A percentile compares a stretch with the other conserved stretches of the same genome.
These are phyloP conservation scores for Rhizophagus sp. DNA, from an alignment of 192 early-diverging fungal genomes.

Conservation along the genomic window DNA sequence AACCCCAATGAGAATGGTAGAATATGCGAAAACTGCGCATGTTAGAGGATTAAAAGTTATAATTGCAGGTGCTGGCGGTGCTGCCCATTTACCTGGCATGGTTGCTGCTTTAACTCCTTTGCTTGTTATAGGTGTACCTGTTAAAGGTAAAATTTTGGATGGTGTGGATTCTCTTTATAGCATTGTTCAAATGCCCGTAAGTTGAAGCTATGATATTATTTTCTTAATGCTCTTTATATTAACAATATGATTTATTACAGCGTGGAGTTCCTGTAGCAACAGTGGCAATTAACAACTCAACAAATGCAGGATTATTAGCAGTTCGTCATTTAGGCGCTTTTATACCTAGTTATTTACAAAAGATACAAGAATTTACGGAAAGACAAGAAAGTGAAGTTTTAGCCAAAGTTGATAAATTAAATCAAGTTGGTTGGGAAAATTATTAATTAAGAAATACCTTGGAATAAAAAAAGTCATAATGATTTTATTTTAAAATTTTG, in stretches of 20 bases:
- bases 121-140: slow-evolving; percentile 97
- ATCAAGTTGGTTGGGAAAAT: slow-evolving; percentile 79
- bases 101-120: slow-evolving; percentile 96
- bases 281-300: slow-evolving; percentile 97
- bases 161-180: slow-evolving; percentile 97
- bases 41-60: slow-evolving; percentile 93
- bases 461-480: no score
- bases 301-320: slow-evolving; percentile 94
- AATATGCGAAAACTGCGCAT: slow-evolving; percentile 87
- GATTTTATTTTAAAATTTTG: no score
- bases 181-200: slow-evolving; percentile 99
- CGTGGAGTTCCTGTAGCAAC: slow-evolving; percentile 98
- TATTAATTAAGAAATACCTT: slow-evolving; percentile 46
- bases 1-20: slow-evolving; percentile 90
- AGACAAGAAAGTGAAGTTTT: slow-evolving; percentile 87
- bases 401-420: slow-evolving; percentile 81
- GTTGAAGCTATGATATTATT: slow-evolving; percentile 24
- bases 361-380: slow-evolving; percentile 78
- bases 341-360: slow-evolving; percentile 71
- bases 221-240: slow-evolving; percentile 1
- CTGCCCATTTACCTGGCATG: slow-evolving; percentile 99
- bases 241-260: slow-evolving; percentile 43
- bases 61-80: slow-evolving; percentile 98
- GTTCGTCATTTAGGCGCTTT: slow-evolving; percentile 86
- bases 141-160: slow-evolving; percentile 88